phyloP scores from a whole-genome alignment of 768 basidiomycete species.

The Crucibulum laeve region DNA sequence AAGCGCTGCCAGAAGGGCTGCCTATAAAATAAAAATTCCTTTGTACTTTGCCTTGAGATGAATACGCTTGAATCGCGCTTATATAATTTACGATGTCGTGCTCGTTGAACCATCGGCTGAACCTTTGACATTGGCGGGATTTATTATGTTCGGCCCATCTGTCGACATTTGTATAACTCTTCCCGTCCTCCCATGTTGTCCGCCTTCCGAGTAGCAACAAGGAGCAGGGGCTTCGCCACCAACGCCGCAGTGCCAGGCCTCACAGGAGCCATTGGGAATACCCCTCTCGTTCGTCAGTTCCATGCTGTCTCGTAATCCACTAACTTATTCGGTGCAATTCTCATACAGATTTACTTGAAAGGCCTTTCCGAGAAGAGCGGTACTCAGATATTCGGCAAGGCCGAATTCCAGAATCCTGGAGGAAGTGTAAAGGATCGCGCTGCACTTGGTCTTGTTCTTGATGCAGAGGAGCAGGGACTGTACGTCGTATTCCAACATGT shows the following conservation, averaged over 20 bases:
- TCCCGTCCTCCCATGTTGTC: conserved; percentile 24
- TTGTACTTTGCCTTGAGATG: no score
- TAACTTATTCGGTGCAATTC: conserved; percentile 5
- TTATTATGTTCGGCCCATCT: no score
- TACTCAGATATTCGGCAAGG: conserved; percentile 86
- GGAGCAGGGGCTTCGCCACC: conserved; percentile 32
- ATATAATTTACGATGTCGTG: conserved; percentile 33
- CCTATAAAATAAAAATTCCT: no score
- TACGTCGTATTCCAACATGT: conserved; percentile 29
- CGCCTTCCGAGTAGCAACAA: conserved; percentile 20
- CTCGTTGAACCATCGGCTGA: conserved; percentile 16
- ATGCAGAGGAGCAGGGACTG: conserved; percentile 85
- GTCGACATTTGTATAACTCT: background rate
- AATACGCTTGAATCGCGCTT: conserved; percentile 13
- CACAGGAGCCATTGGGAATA: conserved; percentile 86
- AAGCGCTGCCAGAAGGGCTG: no score
- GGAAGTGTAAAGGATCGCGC: conserved; percentile 98
- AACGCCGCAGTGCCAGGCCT: conserved; percentile 66
- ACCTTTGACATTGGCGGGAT: background rate
- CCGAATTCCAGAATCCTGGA: conserved; percentile 98
- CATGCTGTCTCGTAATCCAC: background rate
- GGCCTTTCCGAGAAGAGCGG: conserved; percentile 79
- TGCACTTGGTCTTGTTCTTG: conserved; percentile 79
- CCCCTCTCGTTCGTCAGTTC: conserved; percentile 74
- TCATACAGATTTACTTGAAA: conserved; percentile 73